Base-by-base conservation (phyloP, 1,284 basidiomycete species). In the Irpex sp. region DNA sequence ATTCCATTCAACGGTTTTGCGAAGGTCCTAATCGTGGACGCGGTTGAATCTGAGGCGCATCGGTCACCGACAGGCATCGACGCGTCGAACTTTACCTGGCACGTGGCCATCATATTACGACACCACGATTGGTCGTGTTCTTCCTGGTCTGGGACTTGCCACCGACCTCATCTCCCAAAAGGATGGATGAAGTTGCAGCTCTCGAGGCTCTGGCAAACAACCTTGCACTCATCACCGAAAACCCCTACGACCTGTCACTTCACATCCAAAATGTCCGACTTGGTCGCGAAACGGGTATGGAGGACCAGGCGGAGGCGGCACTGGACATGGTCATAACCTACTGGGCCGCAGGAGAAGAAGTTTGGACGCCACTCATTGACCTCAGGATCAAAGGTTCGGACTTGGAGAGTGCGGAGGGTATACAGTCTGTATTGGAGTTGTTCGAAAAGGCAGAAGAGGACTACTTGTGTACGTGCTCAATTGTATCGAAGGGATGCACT, bases 391-490 rank as follows among this genome's bases (percentile, higher is more conserved):
- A 75, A n/a, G 67, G 75, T 1, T 74, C 79, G 3, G 77, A 88
- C 67, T 61, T 87, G 35, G 77, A 82, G 37, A 80, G 80, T 3
- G 70, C 74, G 15, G 81, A 85, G 56, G 83, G 80, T 11, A 77
- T 87, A 21, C 70, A 82, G 50, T 84, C 87, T 55, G 72, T 93
- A 9, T 74, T 92, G 61, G 81, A 82, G n/a, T 67, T 87, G 54
- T 94, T 89, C 71, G 75, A 79, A 51, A 82, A 80, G 54, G 93
- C 93, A 15, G 91, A 93, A 72, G 76, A 75, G 15, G 93, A 95
- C 69, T 95, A 95, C 71, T 71, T 94, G 35, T 94, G 93, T 95
- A 73, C 75, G 92, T 74, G 51, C 49, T 63, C 50, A 60, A 56
- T 50, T 15, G 62, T 58, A n/a, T 49, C 57, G 36, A 19, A 9